A percentile compares a stretch with the other conserved stretches of the same genome.
Evolutionary conservation across 768 basidiomycete genomes (phyloP).

Genomic region (Crassisporium funariophilum): DNA sequence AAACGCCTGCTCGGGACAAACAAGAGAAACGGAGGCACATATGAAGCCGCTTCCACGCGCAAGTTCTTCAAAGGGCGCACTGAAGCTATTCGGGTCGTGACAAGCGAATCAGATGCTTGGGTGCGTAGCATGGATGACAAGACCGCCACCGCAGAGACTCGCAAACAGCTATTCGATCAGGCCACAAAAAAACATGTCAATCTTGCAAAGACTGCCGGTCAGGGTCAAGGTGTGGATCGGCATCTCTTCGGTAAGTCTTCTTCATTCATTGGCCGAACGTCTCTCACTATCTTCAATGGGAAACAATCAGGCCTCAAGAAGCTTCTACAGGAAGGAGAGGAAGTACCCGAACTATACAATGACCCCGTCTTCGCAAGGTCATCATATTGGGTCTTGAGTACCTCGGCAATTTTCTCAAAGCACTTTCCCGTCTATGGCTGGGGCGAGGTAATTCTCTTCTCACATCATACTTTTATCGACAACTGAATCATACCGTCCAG

Average conservation of each 20-base stretch:
- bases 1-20: conserved; percentile 60
- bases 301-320: conserved; percentile 66
- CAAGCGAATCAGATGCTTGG: conserved; percentile 75
- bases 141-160: conserved; percentile 39
- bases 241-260: conserved; percentile 73
- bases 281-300: neutral
- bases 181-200: conserved; percentile 67
- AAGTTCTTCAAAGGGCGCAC: conserved; percentile 89
- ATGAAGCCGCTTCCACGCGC: conserved; percentile 92
- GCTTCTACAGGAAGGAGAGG: conserved; percentile 60
- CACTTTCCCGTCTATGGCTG: conserved; percentile 88
- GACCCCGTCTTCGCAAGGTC: conserved; percentile 76
- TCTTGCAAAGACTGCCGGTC: conserved; percentile 66
- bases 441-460: conserved; percentile 92
- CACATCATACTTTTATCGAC: too few relatives aligned
- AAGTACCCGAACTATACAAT: conserved; percentile 66
- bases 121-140: conserved; percentile 71
- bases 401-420: conserved; percentile 85
- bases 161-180: conserved; percentile 53
- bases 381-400: conserved; percentile 87
- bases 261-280: neutral
- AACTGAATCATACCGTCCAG: too few relatives aligned
- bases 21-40: conserved; percentile 75
- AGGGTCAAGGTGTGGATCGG: conserved; percentile 80
- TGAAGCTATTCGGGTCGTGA: conserved; percentile 89